These are phyloP conservation scores for Neostapfia colusana DNA, from an alignment of 176 grass and related monocot species.

Conservation along the genomic window DNA sequence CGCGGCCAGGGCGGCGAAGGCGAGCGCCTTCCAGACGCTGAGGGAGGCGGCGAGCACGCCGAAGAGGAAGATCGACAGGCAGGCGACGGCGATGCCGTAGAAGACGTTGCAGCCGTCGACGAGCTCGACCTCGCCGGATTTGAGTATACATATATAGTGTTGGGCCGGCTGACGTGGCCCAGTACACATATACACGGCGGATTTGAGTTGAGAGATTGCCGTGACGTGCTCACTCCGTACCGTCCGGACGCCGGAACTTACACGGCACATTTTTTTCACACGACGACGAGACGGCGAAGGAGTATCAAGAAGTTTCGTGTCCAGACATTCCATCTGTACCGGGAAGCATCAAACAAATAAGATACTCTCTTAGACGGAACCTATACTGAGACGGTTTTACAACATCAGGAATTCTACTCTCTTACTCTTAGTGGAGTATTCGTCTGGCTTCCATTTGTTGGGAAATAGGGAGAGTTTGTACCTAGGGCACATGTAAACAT, in stretches of 20 bases:
- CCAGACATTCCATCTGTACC: neutral
- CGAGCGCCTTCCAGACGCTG: conserved; percentile 18
- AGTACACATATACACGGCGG: neutral
- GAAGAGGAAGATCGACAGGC: conserved; percentile 37
- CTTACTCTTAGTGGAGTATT: no score
- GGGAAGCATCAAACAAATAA: neutral
- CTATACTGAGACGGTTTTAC: no score
- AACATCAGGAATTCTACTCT: no score
- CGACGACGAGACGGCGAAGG: neutral
- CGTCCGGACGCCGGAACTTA: neutral
- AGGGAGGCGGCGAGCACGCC: conserved; percentile 29
- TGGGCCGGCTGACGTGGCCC: neutral
- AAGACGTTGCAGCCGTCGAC: neutral
- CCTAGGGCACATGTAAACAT: no score
- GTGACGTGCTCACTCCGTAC: conserved; percentile 14
- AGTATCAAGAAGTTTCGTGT: neutral
- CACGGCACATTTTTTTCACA: neutral
- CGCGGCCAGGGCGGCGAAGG: neutral
- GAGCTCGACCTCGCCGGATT: neutral
- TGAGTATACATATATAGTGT: no score
- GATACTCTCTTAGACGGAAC: no score
- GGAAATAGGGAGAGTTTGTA: no score
- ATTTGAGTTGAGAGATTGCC: neutral
- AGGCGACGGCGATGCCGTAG: conserved; percentile 35
- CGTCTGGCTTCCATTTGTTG: no score